Evolutionary conservation across 331 rosid species (phyloP), one percentile per base, ranked within the genome.

Genomic region (Stylosanthes scabra): DNA sequence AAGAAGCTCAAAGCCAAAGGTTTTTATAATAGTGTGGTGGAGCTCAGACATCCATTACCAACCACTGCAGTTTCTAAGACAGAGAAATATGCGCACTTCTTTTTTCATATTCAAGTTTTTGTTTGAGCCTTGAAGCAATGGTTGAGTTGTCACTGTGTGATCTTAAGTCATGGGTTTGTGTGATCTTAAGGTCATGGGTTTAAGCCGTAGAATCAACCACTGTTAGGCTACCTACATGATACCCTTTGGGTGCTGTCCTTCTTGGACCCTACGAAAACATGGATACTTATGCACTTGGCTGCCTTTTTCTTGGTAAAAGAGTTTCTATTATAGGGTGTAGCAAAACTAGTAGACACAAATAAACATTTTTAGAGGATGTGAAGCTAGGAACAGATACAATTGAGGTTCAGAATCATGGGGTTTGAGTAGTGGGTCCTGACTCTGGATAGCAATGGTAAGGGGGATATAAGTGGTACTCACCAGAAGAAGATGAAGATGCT

Each of bases 1-100:
- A 47, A 70, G 46, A 55, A 60, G 14, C 45, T 42, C 16, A 13
- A 42, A 51, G 62, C 59, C 25, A n/a, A n/a, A 31, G 59, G 60
- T 60, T 65, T 68, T 42, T 13, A 29, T 16, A 61, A 40, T 63
- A 49, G 16, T 57, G 58, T 72, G 40, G 25, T 20, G 25, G 25
- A 20, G 25, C 60, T 72, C 34, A 29, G 42, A 6, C 31, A 31
- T 59, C 3, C 13, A 59, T 5, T 31, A 42, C 44, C 40, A 59
- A 59, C 20, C 42, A 11, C 44, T 29, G 42, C 7, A 62, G 9
- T 14, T 62, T 62, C 45, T 37, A 34, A 7, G 11, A n/a, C 44
- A 11, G 15, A 61, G n/a, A 39, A 11, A 14, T 52, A 14, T 7
- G 11, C 0, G 16, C 16, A 52, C 3, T 52, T 52, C 28, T 52